Conservation (phyloP, 2,329 filamentous ascomycete genomes). For the Pyrenophora graminea region DNA sequence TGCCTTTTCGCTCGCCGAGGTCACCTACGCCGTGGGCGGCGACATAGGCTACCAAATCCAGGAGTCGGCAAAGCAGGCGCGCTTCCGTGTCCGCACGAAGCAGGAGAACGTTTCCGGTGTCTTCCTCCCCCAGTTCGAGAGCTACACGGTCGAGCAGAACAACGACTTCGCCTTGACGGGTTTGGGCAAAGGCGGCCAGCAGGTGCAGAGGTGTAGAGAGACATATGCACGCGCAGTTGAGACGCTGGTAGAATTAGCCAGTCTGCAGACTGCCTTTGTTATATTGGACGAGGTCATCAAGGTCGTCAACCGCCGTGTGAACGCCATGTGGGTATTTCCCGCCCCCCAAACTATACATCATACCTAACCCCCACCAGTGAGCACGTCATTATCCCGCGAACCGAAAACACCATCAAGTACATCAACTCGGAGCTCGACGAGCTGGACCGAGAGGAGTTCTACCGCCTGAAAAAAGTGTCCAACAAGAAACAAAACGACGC, state of each 20-base stretch:
- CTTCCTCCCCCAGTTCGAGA: constrained; percentile 90
- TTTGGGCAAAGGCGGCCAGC: constrained; percentile 93
- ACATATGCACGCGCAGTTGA: constrained; percentile 96
- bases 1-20: constrained; percentile 94
- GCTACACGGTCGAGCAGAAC: constrained; percentile 82
- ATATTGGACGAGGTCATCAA: constrained; percentile 99
- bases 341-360: not conserved
- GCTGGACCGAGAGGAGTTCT: constrained; percentile 96
- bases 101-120: constrained; percentile 99
- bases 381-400: constrained; percentile 95
- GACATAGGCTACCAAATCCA: constrained; percentile 96
- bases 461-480: constrained; percentile 91
- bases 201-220: constrained; percentile 92
- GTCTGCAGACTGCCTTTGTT: constrained; percentile 95
- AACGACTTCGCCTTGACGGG: constrained; percentile 97
- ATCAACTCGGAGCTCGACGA: constrained; percentile 99
- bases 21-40: constrained; percentile 94
- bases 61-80: constrained; percentile 89
- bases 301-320: constrained; percentile 96
- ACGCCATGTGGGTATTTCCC: constrained; percentile 73
- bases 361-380: constrained; percentile 58
- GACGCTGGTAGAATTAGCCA: constrained; percentile 91
- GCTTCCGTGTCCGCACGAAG: constrained; percentile 90
- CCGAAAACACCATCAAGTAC: constrained; percentile 99
- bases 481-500: constrained; percentile 65